Percentiles rank a stretch among this genome's conserved stretches.
phyloP scores from a whole-genome alignment of 2,329 filamentous ascomycete genomes.

The Gliomastix tumulicola region DNA sequence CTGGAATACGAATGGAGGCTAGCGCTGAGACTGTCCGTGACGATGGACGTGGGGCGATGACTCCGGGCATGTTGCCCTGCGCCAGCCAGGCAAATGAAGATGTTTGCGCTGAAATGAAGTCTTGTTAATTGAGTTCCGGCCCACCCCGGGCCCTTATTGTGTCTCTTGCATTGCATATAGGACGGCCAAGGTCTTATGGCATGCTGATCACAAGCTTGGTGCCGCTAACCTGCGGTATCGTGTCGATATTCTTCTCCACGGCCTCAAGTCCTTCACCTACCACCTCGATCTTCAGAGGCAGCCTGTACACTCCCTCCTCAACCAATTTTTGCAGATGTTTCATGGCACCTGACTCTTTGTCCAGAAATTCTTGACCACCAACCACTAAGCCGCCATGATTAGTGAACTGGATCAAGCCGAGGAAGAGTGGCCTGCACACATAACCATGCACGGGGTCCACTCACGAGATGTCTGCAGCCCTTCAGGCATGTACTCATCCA shows the following conservation, averaged over 20 bases:
- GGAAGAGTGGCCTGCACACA: background rate
- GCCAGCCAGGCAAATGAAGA: too few relatives aligned
- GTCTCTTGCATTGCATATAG: too few relatives aligned
- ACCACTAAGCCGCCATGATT: background rate
- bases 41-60: too few relatives aligned
- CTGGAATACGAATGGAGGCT: too few relatives aligned
- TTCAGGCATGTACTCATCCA: background rate
- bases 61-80: too few relatives aligned
- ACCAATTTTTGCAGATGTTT: background rate
- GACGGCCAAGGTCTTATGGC: background rate
- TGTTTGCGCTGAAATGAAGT: too few relatives aligned
- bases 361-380: background rate
- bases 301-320: background rate
- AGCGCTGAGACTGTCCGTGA: too few relatives aligned
- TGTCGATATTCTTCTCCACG: background rate
- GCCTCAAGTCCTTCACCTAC: background rate
- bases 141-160: too few relatives aligned
- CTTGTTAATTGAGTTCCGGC: too few relatives aligned
- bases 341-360: background rate
- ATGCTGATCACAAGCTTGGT: background rate
- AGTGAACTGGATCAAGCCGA: background rate
- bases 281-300: background rate
- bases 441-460: background rate
- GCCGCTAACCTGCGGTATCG: background rate
- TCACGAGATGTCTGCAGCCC: background rate